A percentile compares a stretch with the other conserved stretches of the same genome.
phyloP scores from a whole-genome alignment of 75 land plant genomes.

The Pseudotsuga menziesii region DNA sequence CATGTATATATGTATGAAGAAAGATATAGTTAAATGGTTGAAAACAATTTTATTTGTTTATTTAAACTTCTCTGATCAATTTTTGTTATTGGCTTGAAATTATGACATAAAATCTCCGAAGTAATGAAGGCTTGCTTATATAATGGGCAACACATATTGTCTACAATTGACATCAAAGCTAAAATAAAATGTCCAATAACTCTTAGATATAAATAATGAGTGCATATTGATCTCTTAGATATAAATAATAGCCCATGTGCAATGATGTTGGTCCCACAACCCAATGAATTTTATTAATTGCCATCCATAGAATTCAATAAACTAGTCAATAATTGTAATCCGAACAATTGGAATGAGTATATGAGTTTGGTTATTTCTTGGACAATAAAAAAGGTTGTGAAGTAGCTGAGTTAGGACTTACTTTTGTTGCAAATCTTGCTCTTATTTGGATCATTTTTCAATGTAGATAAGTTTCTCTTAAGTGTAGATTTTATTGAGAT shows the following conservation, averaged over 20 bases:
- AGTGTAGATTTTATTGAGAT: conserved; percentile 96
- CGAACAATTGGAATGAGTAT: background rate
- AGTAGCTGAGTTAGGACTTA: background rate
- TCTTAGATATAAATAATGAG: background rate
- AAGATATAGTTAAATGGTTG: background rate
- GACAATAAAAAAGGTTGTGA: background rate
- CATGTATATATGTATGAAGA: too few relatives aligned
- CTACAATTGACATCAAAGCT: background rate
- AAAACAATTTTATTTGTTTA: background rate
- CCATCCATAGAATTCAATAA: background rate
- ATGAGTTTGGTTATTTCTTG: background rate
- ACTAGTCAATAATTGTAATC: background rate
- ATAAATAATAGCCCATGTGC: background rate
- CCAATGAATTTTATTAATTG: background rate
- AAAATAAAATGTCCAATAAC: background rate
- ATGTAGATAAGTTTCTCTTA: conserved; percentile 94
- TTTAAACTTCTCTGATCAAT: background rate
- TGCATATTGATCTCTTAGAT: too few relatives aligned
- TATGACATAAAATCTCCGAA: background rate
- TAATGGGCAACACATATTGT: background rate
- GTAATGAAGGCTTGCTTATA: background rate
- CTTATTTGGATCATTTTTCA: background rate
- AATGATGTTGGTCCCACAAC: background rate
- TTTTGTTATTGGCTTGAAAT: background rate
- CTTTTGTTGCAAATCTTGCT: background rate